Evolutionary conservation across 2,329 filamentous ascomycete species (phyloP).

Genomic region (Corynespora cassiicola): DNA sequence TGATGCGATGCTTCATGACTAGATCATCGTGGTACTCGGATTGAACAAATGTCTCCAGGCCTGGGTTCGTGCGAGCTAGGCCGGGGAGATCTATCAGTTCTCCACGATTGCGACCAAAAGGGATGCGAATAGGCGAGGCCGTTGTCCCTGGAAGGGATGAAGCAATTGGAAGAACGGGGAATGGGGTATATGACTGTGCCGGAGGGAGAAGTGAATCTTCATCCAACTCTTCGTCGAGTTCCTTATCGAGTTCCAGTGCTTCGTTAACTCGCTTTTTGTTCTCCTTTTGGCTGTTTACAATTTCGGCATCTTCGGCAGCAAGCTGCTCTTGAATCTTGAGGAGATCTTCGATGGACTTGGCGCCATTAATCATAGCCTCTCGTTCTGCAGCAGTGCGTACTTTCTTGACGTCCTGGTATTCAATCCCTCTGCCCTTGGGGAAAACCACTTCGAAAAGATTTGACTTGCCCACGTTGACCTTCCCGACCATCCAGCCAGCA

Average conservation of each 20-base stretch:
- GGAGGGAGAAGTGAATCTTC: constrained; percentile 72
- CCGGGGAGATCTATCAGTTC: constrained; percentile 95
- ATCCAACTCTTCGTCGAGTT: constrained; percentile 37
- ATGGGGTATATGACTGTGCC: constrained; percentile 73
- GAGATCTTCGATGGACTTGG: constrained; percentile 24
- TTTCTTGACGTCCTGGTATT: constrained; percentile 42
- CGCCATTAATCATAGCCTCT: constrained; percentile 34
- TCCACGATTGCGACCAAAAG: constrained; percentile 83
- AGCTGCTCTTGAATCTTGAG: constrained; percentile 24
- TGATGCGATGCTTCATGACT: constrained; percentile 79
- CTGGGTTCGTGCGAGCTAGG: constrained; percentile 68
- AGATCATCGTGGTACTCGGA: constrained; percentile 70
- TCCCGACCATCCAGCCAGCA: constrained; percentile 95
- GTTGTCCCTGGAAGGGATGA: constrained; percentile 91
- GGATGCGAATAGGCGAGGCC: constrained; percentile 90
- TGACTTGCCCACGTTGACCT: constrained; percentile 97
- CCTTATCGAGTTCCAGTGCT: constrained; percentile 14
- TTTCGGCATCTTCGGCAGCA: constrained; percentile 39
- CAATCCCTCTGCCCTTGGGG: constrained; percentile 67
- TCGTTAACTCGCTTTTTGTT: constrained; percentile 2
- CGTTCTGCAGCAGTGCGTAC: constrained; percentile 40
- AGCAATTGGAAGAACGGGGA: constrained; percentile 83
- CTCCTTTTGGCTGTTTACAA: constrained; percentile 27
- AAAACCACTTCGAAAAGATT: constrained; percentile 87
- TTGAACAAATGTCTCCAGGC: constrained; percentile 73